phyloP scores from a whole-genome alignment of 2,329 filamentous ascomycete species.

The Neocatenulostroma microsporum region DNA sequence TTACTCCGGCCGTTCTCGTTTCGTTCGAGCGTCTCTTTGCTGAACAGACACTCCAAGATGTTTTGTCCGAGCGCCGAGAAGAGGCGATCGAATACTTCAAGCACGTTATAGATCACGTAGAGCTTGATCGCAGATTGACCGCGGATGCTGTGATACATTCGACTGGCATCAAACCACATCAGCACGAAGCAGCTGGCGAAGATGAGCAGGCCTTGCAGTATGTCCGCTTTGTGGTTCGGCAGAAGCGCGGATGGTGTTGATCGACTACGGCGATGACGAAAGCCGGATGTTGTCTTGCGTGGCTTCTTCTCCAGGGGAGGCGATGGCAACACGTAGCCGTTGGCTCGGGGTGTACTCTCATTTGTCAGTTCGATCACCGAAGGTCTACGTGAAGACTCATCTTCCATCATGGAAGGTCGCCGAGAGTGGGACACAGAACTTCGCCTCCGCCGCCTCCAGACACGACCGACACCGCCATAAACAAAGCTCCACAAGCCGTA shows the following conservation, averaged over 20 bases:
- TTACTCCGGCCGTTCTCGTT: constrained; percentile 85
- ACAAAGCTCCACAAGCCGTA: constrained; percentile 68
- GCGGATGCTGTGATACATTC: constrained; percentile 96
- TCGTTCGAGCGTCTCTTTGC: constrained; percentile 81
- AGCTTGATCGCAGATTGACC: constrained; percentile 96
- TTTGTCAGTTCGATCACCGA: constrained; percentile 3
- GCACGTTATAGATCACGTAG: constrained; percentile 97
- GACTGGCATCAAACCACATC: constrained; percentile 86
- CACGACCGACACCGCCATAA: constrained; percentile 66
- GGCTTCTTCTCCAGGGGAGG: constrained; percentile 10
- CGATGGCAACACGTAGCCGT: constrained; percentile 9
- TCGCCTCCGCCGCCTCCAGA: constrained; percentile 52
- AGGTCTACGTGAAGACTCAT: constrained; percentile 7
- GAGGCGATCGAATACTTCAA: constrained; percentile 85
- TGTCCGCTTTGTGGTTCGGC: constrained; percentile 87
- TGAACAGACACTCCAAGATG: constrained; percentile 91
- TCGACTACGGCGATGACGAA: constrained; percentile 63
- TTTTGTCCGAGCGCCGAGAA: constrained; percentile 90
- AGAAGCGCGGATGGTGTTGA: constrained; percentile 78
- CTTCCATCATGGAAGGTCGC: constrained; percentile 13
- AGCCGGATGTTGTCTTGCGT: constrained; percentile 27
- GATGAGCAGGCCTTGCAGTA: constrained; percentile 83
- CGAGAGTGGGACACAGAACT: constrained; percentile 7
- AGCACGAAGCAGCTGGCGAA: constrained; percentile 76
- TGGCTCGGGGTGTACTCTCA: constrained; percentile 5